Base-by-base conservation (phyloP, 768 basidiomycete species). In the Phaeotremella fagi region DNA sequence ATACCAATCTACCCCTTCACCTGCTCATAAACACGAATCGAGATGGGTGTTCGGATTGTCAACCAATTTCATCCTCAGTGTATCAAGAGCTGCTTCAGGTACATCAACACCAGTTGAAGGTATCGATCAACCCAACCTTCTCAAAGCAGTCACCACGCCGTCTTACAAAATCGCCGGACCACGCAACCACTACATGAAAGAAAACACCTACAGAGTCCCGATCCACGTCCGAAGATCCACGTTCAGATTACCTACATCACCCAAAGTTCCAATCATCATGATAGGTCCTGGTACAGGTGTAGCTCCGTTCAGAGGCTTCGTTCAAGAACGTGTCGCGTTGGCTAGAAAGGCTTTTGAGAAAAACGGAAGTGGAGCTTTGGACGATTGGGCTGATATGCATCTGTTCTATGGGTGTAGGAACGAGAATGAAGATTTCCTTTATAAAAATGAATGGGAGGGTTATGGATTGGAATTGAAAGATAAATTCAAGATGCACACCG, bases 191-290 rank as follows among this genome's bases (percentile, higher is more conserved):
- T 90, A 97, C 78, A 83, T 79, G 76, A 79, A 77, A 36, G 84
- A 83, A 16, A 79, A 77, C 5, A 74, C 67, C 29, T 91, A 84
- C 79, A 88, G 88, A 75, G 83, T 87, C 0, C 95, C 95, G 7
- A 80, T 98, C 48, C 95, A 99, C 67, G 90, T 99, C 55, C 82
- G 95, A 50, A 83, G 95, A 44, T 94, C 90, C 15, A 98, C 94
- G 2, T 99, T 99, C 84, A 81, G 95, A 46, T 78, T 99, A 45
- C 95, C 95, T 7, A 98, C 95, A 16, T 91, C 90, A 73, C 95
- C 95, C 29, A 97, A 95, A 80, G 94, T 88, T 55, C 95, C 95
- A 1, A 86, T 99, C 46, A 89, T 99, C 76, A 98, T 99, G 95
- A 83, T 99, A 72, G 95, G 95, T 36, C 95, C 95, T 57, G 95